Conservation (phyloP, 1,139 yeast genomes). For the Sugiyamaella paludigena region DNA sequence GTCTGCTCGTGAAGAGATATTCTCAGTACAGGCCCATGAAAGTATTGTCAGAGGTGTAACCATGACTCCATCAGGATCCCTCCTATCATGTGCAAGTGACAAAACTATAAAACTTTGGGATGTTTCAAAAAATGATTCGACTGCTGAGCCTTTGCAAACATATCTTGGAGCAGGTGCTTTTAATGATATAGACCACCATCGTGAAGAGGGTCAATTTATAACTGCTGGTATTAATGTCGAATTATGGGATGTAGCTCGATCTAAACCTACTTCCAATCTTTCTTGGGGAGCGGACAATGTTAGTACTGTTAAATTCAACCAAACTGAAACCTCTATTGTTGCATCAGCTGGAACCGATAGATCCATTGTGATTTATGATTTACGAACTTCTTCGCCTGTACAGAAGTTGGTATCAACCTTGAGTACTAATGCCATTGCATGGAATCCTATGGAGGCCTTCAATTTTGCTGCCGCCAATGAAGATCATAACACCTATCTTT, state of each 20-base stretch:
- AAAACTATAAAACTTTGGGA: slow-evolving; percentile 86
- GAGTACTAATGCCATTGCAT: slow-evolving; percentile 81
- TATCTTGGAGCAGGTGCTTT: slow-evolving; percentile 83
- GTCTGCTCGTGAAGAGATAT: slow-evolving; percentile 66
- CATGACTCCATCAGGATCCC: slow-evolving; percentile 65
- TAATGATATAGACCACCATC: slow-evolving; percentile 83
- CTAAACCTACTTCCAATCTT: slow-evolving; percentile 70
- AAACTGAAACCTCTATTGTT: slow-evolving; percentile 81
- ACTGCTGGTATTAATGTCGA: slow-evolving; percentile 91
- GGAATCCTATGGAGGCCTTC: slow-evolving; percentile 99
- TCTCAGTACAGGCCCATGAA: slow-evolving; percentile 82
- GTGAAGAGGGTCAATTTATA: slow-evolving; percentile 68
- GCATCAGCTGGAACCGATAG: slow-evolving; percentile 95
- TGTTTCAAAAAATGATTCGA: slow-evolving; percentile 23
- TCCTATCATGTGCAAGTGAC: slow-evolving; percentile 89
- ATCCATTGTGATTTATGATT: slow-evolving; percentile 83
- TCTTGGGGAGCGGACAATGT: slow-evolving; percentile 97
- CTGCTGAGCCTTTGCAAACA: slow-evolving; percentile 54
- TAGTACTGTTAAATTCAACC: slow-evolving; percentile 78
- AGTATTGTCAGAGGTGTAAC: slow-evolving; percentile 87
- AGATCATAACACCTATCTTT: slow-evolving; percentile 90
- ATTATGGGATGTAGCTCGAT: slow-evolving; percentile 83
- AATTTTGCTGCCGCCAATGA: slow-evolving; percentile 90
- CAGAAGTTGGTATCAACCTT: slow-evolving; percentile 83
- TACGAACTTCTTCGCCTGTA: slow-evolving; percentile 88